Conservation (phyloP, 2,329 filamentous ascomycete genomes). For the Grosmannia clavigera region DNA sequence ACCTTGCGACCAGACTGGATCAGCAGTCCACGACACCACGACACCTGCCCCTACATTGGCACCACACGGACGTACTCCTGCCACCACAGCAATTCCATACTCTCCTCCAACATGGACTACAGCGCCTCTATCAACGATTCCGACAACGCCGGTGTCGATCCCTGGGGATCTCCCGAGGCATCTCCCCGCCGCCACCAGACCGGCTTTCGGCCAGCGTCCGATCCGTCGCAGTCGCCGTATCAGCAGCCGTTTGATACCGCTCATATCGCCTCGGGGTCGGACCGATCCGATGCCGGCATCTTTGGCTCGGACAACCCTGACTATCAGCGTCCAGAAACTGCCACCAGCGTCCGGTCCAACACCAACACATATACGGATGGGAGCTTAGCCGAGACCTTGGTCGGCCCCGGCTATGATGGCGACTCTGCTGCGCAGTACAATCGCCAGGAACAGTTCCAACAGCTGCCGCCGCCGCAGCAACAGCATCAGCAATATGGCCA, state of each 20-base stretch:
- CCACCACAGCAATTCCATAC: background rate
- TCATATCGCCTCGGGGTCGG: slow-evolving; percentile 29
- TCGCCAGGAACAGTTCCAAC: slow-evolving; percentile 16
- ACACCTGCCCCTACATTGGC: background rate
- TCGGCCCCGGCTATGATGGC: slow-evolving; percentile 11
- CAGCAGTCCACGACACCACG: too few relatives aligned
- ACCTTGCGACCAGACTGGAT: too few relatives aligned
- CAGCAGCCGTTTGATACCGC: slow-evolving; percentile 21
- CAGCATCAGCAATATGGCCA: slow-evolving; percentile 8
- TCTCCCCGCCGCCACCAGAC: slow-evolving; percentile 35
- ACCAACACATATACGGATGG: slow-evolving; percentile 21
- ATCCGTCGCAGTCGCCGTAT: slow-evolving; percentile 30
- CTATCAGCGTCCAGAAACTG: slow-evolving; percentile 33
- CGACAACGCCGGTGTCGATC: slow-evolving; percentile 40
- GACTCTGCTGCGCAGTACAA: slow-evolving; percentile 13
- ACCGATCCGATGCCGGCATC: slow-evolving; percentile 16
- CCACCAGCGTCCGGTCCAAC: slow-evolving; percentile 32
- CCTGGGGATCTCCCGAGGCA: slow-evolving; percentile 42
- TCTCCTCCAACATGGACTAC: slow-evolving; percentile 39
- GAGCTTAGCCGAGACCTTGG: slow-evolving; percentile 14
- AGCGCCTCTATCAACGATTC: slow-evolving; percentile 41
- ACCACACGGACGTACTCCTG: background rate
- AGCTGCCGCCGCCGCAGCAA: slow-evolving; percentile 15
- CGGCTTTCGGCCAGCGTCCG: slow-evolving; percentile 27
- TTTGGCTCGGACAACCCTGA: slow-evolving; percentile 25